Percentiles rank a stretch among this genome's conserved stretches.
These are phyloP conservation scores for Polyporus arcularius DNA, from an alignment of 768 basidiomycete species.

Conservation along the genomic window DNA sequence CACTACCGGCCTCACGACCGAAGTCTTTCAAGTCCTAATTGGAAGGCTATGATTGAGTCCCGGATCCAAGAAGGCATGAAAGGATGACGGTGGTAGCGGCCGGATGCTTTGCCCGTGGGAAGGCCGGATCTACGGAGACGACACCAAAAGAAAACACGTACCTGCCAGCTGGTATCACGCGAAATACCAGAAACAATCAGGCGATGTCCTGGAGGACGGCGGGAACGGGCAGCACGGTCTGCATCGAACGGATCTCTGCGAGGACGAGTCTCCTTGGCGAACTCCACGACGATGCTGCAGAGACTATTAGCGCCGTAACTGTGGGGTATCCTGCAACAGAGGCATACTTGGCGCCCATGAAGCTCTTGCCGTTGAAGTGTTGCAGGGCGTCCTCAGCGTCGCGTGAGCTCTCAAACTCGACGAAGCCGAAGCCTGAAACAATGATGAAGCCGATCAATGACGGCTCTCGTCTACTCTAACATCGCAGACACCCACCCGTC, in stretches of 20 bases:
- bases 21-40: constrained; percentile 96
- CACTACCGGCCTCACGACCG: constrained; percentile 89
- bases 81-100: background rate
- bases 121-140: background rate
- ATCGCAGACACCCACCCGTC: constrained; percentile 65
- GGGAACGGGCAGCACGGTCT: constrained; percentile 65
- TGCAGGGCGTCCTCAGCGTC: constrained; percentile 94
- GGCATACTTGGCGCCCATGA: constrained; percentile 82
- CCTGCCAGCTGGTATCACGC: constrained; percentile 98
- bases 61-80: constrained; percentile 19
- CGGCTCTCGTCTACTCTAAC: too few relatives aligned
- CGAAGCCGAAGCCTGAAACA: constrained; percentile 86
- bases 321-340: constrained; percentile 7
- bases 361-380: constrained; percentile 84
- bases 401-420: constrained; percentile 91
- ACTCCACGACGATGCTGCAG: constrained; percentile 89
- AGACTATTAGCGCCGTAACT: background rate
- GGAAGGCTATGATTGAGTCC: constrained; percentile 29
- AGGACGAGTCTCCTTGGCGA: constrained; percentile 89
- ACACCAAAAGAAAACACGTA: constrained; percentile 49
- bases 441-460: too few relatives aligned
- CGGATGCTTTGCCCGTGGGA: background rate
- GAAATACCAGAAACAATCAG: constrained; percentile 88
- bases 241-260: constrained; percentile 75
- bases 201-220: constrained; percentile 80